Base-by-base conservation (phyloP, 495 filamentous ascomycete species). In the Filosporella fistucella region DNA sequence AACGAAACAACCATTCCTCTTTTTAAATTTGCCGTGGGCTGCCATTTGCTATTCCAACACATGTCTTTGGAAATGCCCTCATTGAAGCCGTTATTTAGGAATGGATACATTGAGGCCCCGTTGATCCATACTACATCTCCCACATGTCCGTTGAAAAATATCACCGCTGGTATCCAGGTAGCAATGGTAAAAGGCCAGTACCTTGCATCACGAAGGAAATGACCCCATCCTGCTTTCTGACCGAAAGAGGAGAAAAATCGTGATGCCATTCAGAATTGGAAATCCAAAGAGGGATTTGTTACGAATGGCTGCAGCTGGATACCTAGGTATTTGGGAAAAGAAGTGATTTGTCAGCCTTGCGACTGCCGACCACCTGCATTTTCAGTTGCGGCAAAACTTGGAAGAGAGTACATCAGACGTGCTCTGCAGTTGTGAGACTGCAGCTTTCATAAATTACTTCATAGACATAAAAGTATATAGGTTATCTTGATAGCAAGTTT, bases 71-170 rank as follows among this genome's bases (percentile, higher is more conserved):
- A 70, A 18, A 77, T 68, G 37, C 70, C 76, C 52, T 74, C 63
- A 32, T 82, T 71, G 59, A 67, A 82, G 38, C 81, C 72, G 32
- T 80, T 69, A 51, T 89, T 89, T 10, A 91, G 58, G 62, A 78
- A 85, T 0, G 87, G 87, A 44, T 84, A 87, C 87, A 91, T 91
- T 13, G 80, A 85, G 17, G 78, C 68, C 2, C 87, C 87, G 22
- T 65, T 69, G 52, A 89, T 80, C 66, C 71, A 71, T 55, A 80
- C 79, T 22, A 84, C 52, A 50, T 82, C 71, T 39, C 74, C 70
- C 42, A 88, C 68, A 55, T 85, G 70, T 37, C 74, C 69, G 40
- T 80, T 77, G 66, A 88, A 76, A 66, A 79, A 82, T 34, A 83
- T 71, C 20, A 76, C 60, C 22, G 84, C 75, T 1, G 85, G 85